A percentile compares a stretch with the other conserved stretches of the same genome.
phyloP scores from a whole-genome alignment of 2,329 filamentous ascomycete species.

The Fusarium sp. region DNA sequence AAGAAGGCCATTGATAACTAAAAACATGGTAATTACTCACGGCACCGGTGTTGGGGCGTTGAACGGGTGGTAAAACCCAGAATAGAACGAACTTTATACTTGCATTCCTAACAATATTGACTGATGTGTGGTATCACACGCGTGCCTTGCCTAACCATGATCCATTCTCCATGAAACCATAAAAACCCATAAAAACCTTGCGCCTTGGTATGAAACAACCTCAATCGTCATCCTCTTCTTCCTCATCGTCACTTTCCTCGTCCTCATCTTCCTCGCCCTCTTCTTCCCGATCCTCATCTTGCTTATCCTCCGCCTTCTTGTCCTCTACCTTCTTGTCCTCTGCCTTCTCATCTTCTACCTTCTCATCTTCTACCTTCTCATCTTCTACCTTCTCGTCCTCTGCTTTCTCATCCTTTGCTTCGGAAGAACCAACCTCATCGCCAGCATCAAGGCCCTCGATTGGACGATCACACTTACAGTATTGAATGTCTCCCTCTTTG shows the following conservation, averaged over 20 bases:
- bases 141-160: slow-evolving; percentile 22
- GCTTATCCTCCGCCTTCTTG: background rate
- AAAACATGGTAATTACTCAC: slow-evolving; percentile 48
- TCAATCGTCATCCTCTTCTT: background rate
- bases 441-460: background rate
- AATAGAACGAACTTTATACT: slow-evolving; percentile 44
- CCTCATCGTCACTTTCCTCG: background rate
- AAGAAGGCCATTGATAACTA: slow-evolving; percentile 66
- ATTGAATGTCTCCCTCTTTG: background rate
- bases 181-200: background rate
- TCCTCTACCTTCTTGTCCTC: background rate
- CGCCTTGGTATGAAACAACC: background rate
- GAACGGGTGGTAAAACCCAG: slow-evolving; percentile 45
- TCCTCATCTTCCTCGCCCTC: background rate
- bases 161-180: background rate
- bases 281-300: too few species aligned
- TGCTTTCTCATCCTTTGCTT: background rate
- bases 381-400: background rate
- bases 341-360: too few species aligned
- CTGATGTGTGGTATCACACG: slow-evolving; percentile 44
- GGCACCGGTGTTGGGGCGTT: slow-evolving; percentile 56
- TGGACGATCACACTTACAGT: background rate
- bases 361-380: background rate
- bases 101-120: slow-evolving; percentile 41
- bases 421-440: background rate